These are phyloP conservation scores for Phaffia rhodozyma DNA, from an alignment of 1,284 basidiomycete species.

Conservation along the genomic window DNA sequence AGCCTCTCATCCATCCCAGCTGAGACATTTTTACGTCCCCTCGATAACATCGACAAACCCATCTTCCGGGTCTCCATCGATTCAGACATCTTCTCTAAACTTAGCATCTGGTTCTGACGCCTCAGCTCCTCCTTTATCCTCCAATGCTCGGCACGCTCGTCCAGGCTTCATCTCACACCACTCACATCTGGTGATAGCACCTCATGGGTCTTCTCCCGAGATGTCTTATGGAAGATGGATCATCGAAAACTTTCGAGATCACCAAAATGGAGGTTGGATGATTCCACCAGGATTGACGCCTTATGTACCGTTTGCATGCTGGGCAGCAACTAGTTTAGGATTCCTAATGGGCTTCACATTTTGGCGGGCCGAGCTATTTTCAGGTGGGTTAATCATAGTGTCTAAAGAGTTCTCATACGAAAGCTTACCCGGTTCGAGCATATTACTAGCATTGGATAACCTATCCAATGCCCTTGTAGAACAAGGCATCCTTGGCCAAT, in stretches of 20 bases:
- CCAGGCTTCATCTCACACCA: slow-evolving; percentile 2
- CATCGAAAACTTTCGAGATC: not conserved
- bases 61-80: no score
- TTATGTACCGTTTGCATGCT: slow-evolving; percentile 23
- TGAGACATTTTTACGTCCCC: slow-evolving; percentile 1
- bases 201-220: not conserved
- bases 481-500: slow-evolving; percentile 30
- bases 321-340: slow-evolving; percentile 29
- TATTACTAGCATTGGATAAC: slow-evolving; percentile 28
- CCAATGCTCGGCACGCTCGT: not conserved
- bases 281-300: slow-evolving; percentile 1
- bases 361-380: slow-evolving; percentile 32
- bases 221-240: not conserved
- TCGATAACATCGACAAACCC: not conserved
- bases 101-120: no score
- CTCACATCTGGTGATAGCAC: slow-evolving; percentile 1
- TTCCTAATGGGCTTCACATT: slow-evolving; percentile 30
- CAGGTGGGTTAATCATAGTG: slow-evolving; percentile 23
- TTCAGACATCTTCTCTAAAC: no score
- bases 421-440: no score
- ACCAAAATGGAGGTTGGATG: not conserved
- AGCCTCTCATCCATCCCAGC: not conserved
- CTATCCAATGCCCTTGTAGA: slow-evolving; percentile 29
- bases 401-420: not conserved
- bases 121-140: no score